Evolutionary conservation across 2,329 filamentous ascomycete genomes (phyloP).

Genomic region (Gremmenia infestans): DNA sequence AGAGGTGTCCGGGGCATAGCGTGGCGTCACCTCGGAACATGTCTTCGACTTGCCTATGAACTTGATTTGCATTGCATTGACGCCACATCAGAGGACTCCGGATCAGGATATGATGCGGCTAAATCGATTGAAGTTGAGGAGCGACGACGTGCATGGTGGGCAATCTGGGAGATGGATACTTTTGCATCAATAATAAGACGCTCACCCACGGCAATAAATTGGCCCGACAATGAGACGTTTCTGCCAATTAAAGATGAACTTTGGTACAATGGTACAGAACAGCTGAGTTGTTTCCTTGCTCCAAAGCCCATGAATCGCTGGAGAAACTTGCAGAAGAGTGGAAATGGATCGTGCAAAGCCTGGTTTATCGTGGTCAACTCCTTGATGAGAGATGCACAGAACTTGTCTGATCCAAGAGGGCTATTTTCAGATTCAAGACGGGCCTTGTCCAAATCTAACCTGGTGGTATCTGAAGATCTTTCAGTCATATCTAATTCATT

Average conservation of each 20-base stretch:
- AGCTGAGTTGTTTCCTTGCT: constrained; percentile 30
- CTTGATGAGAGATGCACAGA: constrained; percentile 35
- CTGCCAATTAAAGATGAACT: constrained; percentile 33
- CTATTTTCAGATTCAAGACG: neutral
- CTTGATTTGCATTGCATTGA: constrained; percentile 14
- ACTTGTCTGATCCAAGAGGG: constrained; percentile 24
- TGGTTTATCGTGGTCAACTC: constrained; percentile 39
- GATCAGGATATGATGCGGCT: neutral
- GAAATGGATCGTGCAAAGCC: constrained; percentile 32
- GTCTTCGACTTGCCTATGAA: constrained; percentile 21
- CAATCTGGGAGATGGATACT: constrained; percentile 39
- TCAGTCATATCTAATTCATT: neutral
- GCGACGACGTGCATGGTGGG: constrained; percentile 36
- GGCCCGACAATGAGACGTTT: constrained; percentile 32
- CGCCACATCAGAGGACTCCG: neutral
- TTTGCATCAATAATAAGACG: constrained; percentile 37
- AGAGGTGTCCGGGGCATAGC: constrained; percentile 33
- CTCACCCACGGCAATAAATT: constrained; percentile 33
- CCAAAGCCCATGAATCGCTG: constrained; percentile 28
- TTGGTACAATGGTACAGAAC: constrained; percentile 30
- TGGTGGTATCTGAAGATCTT: neutral
- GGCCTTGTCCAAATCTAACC: neutral
- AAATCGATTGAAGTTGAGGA: constrained; percentile 23
- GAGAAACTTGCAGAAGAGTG: constrained; percentile 28
- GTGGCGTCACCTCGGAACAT: constrained; percentile 32